Percentiles rank a stretch among this genome's conserved stretches.
These are phyloP conservation scores for Hericium alpestre DNA, from an alignment of 768 basidiomycete species.

Conservation along the genomic window DNA sequence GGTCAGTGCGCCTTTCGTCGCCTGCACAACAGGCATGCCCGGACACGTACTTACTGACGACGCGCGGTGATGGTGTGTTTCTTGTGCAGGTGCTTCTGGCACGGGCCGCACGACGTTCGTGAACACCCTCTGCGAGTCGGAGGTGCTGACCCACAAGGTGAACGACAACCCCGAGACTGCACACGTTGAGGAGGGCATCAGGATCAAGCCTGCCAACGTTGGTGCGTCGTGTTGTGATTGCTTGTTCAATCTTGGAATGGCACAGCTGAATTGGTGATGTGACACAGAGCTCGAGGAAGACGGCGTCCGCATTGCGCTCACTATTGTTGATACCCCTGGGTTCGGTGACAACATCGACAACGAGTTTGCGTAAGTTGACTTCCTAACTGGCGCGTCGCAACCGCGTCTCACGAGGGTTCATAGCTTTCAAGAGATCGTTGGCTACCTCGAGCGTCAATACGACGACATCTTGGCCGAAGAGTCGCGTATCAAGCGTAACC, in stretches of 20 bases:
- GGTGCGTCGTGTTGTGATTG: slow-evolving; percentile 38
- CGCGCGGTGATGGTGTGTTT: slow-evolving; percentile 2
- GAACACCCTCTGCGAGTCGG: slow-evolving; percentile 96
- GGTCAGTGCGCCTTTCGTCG: slow-evolving; percentile 44
- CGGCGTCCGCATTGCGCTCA: slow-evolving; percentile 93
- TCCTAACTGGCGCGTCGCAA: background rate
- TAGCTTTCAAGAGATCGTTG: slow-evolving; percentile 95
- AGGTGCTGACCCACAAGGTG: slow-evolving; percentile 81
- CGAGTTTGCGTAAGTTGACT: slow-evolving; percentile 76
- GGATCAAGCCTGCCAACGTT: slow-evolving; percentile 90
- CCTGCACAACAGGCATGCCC: background rate
- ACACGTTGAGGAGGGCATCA: slow-evolving; percentile 88
- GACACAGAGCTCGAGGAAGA: slow-evolving; percentile 89
- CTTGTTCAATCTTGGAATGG: background rate
- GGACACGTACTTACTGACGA: background rate
- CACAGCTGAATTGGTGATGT: background rate
- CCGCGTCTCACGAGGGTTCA: background rate
- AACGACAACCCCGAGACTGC: slow-evolving; percentile 79
- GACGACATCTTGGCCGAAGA: slow-evolving; percentile 98
- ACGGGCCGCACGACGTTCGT: slow-evolving; percentile 98
- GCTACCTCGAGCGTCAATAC: slow-evolving; percentile 95
- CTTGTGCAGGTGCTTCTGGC: slow-evolving; percentile 76
- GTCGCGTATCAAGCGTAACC: slow-evolving; percentile 98
- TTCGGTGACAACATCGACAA: slow-evolving; percentile 99
- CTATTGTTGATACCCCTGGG: slow-evolving; percentile 97